These are phyloP conservation scores for Candida sphagnicola DNA, from an alignment of 805 yeast species.

Conservation along the genomic window DNA sequence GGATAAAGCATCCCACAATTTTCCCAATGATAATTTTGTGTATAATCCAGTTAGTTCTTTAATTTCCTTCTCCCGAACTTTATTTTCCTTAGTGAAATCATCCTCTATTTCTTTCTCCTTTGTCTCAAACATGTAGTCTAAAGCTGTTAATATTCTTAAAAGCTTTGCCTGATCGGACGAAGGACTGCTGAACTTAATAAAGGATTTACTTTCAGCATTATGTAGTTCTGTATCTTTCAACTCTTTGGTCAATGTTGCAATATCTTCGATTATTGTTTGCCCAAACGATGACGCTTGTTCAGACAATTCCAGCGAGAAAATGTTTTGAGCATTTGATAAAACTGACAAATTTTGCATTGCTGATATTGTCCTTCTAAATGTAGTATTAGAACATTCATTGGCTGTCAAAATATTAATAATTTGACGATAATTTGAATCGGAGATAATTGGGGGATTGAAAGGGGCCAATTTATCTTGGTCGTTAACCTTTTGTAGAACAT, in stretches of 20 bases:
- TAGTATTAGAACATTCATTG: constrained; percentile 79
- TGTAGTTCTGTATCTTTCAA: constrained; percentile 32
- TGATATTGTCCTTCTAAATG: constrained; percentile 79
- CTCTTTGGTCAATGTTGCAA: constrained; percentile 46
- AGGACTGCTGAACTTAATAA: constrained; percentile 69
- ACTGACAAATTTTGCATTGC: constrained; percentile 73
- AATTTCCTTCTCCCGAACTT: constrained; percentile 21
- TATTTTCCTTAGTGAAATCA: constrained; percentile 14
- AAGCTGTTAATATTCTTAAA: constrained; percentile 80
- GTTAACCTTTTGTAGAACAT: constrained; percentile 45
- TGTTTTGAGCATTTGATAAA: constrained; percentile 55
- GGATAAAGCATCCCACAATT: constrained; percentile 82
- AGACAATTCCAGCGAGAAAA: constrained; percentile 67
- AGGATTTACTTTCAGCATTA: constrained; percentile 48
- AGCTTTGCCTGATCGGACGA: constrained; percentile 86
- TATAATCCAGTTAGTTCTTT: constrained; percentile 59
- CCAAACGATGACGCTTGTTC: constrained; percentile 61
- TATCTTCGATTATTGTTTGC: constrained; percentile 48
- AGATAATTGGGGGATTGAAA: constrained; percentile 57
- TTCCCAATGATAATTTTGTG: constrained; percentile 64
- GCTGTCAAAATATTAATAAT: constrained; percentile 67
- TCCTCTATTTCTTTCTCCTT: constrained; percentile 22
- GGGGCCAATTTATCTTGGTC: constrained; percentile 19
- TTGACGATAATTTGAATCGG: constrained; percentile 55
- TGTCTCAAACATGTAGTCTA: constrained; percentile 71